Conservation (phyloP, 2,329 filamentous ascomycete genomes). For the Penicillium occitanis region DNA sequence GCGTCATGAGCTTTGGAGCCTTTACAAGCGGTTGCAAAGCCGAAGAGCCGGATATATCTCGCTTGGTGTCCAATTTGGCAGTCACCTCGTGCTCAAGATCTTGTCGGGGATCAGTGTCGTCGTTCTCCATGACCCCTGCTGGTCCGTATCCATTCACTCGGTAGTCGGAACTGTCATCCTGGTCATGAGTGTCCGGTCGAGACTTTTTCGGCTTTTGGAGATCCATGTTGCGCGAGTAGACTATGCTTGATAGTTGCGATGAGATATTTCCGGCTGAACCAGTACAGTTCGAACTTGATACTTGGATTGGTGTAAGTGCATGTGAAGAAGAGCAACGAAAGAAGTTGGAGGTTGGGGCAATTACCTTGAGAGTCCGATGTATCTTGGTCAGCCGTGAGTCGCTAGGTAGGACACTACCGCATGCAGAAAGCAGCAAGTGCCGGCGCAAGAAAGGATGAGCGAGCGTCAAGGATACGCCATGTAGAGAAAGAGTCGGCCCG, state of each 20-base stretch:
- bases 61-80: constrained; percentile 21
- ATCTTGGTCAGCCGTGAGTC: neutral
- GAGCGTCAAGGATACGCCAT: constrained; percentile 19
- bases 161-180: constrained; percentile 40
- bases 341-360: neutral
- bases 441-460: constrained; percentile 13
- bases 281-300: constrained; percentile 1
- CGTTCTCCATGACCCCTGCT: constrained; percentile 38
- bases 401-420: constrained; percentile 11
- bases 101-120: constrained; percentile 35
- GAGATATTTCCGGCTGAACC: neutral
- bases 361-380: neutral
- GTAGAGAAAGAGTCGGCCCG: constrained; percentile 19
- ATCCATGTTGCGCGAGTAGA: constrained; percentile 34
- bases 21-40: constrained; percentile 2
- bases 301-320: constrained; percentile 1
- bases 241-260: neutral
- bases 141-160: constrained; percentile 38
- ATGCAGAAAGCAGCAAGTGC: constrained; percentile 19
- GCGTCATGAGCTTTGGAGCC: neutral
- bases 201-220: constrained; percentile 44
- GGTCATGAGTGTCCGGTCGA: constrained; percentile 33
- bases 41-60: constrained; percentile 22
- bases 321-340: neutral
- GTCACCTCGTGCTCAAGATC: constrained; percentile 28